Evolutionary conservation across 192 early-diverging fungal species (phyloP).

Genomic region (Spizellomyces punctatus): DNA sequence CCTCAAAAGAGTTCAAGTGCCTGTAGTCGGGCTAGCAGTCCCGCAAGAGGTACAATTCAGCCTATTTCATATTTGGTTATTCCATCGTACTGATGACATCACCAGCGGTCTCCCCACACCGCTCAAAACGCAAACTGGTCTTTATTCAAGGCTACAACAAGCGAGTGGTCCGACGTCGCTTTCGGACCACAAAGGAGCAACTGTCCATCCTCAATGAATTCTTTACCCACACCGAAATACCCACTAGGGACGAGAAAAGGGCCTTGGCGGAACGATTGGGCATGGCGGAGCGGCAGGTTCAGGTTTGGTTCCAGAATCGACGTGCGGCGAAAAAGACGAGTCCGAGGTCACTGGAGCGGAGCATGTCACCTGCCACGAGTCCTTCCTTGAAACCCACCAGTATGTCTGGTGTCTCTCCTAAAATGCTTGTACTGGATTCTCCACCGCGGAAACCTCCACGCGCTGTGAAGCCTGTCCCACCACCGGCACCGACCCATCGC

Average conservation of each 20-base stretch:
- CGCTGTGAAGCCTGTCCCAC: background rate
- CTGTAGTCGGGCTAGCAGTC: too few species aligned
- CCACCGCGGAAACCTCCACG: background rate
- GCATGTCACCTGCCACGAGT: background rate
- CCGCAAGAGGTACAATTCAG: too few species aligned
- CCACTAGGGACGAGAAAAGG: background rate
- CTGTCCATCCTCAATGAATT: background rate
- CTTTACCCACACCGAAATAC: background rate
- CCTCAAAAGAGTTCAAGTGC: too few species aligned
- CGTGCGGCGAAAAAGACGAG: background rate
- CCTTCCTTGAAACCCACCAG: background rate
- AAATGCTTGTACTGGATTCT: too few species aligned
- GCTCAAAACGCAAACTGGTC: too few species aligned
- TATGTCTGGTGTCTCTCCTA: background rate
- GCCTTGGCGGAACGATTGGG: background rate
- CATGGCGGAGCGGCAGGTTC: background rate
- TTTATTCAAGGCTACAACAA: too few species aligned
- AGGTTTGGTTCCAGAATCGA: background rate
- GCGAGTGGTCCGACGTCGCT: too few species aligned
- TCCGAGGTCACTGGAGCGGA: background rate
- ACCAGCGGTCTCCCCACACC: too few species aligned
- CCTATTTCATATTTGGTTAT: too few species aligned
- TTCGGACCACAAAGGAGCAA: background rate
- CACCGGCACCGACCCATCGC: background rate
- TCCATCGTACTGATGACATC: too few species aligned